Base-by-base conservation (phyloP, 176 grass and related monocot genomes). In the Musa schizocarpa region DNA sequence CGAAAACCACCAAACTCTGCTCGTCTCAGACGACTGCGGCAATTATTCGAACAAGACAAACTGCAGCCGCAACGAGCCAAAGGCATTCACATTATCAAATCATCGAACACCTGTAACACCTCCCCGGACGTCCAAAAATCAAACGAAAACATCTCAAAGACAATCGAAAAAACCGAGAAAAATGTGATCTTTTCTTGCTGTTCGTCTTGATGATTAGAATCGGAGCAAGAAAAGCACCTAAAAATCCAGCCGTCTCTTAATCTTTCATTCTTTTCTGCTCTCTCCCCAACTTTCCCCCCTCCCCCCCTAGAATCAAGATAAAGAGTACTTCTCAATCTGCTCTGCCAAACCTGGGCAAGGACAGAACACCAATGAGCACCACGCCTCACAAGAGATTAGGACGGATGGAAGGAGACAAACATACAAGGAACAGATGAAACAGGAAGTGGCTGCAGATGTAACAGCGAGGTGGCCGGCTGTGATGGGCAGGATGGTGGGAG, bases 81-180 rank as follows among this genome's bases (percentile, higher is more conserved):
- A 68, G 13, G 23, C 65, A 68, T 13, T 68, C 65, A 43, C 65
- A 68, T 68, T 68, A 68, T 68, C 26, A 34, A 68, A 68, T 68
- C 65, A 16, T 16, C 65, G 12, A 43, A 43, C 26, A 26, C n/a
- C 61, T 10, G 2, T 9, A 11, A 20, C 9, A 7, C 62, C 19
- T 22, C 62, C 2, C 8, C 21, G 21, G 62, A 25, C 25, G 22
- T 23, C 25, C 24, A 25, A 23, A 14, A 4, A 29, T 14, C 25
- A 43, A 43, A 29, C 25, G 12, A 26, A 43, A 3, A 26, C 63
- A 27, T 2, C 34, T 43, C 9, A 12, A 13, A 26, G 5, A 3
- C 1, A 66, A 29, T 13, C 22, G 14, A 20, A 34, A 29, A 34
- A 13, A 27, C 27, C 24, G 34, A 68, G 12, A 14, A 68, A 13